Conservation (phyloP, 495 filamentous ascomycete genomes). For the Penicillium simplicissimum region DNA sequence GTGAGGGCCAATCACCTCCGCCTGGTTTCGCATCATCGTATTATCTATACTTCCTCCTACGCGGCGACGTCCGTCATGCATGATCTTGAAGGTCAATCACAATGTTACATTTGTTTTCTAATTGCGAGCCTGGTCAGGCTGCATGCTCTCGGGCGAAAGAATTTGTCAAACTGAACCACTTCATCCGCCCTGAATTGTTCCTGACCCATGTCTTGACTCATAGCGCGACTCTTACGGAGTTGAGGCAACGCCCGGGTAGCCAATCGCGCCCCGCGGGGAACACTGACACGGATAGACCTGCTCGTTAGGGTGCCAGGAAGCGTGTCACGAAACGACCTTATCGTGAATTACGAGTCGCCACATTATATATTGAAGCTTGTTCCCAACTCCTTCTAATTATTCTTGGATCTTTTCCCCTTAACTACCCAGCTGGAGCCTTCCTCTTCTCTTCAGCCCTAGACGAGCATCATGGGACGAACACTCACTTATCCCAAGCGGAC, state of each 20-base stretch:
- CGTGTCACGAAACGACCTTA: conserved; percentile 5
- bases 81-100: conserved; percentile 3
- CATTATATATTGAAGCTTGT: conserved; percentile 11
- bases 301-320: conserved; percentile 14
- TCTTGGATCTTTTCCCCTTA: neutral
- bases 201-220: conserved; percentile 1
- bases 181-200: neutral
- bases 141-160: conserved; percentile 6
- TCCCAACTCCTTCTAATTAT: neutral
- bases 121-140: neutral
- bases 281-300: conserved; percentile 24
- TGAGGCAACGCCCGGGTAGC: neutral
- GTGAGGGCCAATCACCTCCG: conserved; percentile 34
- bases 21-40: conserved; percentile 13
- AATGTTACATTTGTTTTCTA: conserved; percentile 11
- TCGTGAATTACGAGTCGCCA: neutral
- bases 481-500: conserved; percentile 68
- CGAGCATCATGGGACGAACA: conserved; percentile 43
- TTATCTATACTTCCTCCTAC: conserved; percentile 4
- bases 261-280: conserved; percentile 12
- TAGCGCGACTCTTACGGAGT: conserved; percentile 11
- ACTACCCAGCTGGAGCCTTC: neutral
- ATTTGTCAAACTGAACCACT: neutral
- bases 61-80: conserved; percentile 15
- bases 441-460: neutral